Evolutionary conservation across 129 eudicot species (phyloP), one percentile per base, ranked within the genome.

Genomic region (Saussurea involucrata): DNA sequence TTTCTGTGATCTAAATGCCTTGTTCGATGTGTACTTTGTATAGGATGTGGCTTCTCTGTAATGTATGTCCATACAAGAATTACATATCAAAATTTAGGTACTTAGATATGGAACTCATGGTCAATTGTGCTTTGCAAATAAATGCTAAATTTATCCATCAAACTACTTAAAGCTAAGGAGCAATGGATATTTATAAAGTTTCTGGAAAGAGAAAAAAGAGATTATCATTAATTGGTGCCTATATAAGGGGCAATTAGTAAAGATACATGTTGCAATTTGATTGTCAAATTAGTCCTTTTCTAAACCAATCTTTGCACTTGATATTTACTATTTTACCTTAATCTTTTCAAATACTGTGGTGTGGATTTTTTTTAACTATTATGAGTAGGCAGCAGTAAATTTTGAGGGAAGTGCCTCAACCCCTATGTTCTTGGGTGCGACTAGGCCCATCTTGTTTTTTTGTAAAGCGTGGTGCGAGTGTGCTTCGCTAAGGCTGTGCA

Each of bases 341-440:
- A 7, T 25, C 44, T n/a, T 25, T 28, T 28, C 1, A 68, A 7
- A 29, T 33, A 34, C 15, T n/a, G 53, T n/a, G 33, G 34, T 20
- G 28, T 60, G 27, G 65, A 60, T 21, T 60, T 18, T 7, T n/a
- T n/a, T n/a, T n/a, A n/a, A 60, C 65, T 60, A 8, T 60, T 20
- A 60, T 12, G 65, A 60, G 65, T 60, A 8, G 27, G 27, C 28
- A 60, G 21, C 2, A 5, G 17, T 37, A 7, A 32, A 73, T 20
- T 63, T 22, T n/a, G 13, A 33, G 32, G 33, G 69, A 73, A 73
- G 31, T 58, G 46, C 55, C 63, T 42, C 53, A 67, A 36, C 58
- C 44, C 53, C 73, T 66, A 76, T 66, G 61, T 75, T 64, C 15
- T 76, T 17, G 20, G 36, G 80, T 49, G n/a, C 10, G 28, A 22